Evolutionary conservation across 805 yeast genomes (phyloP).

Genomic region (Lipomyces spencermartinsiae): DNA sequence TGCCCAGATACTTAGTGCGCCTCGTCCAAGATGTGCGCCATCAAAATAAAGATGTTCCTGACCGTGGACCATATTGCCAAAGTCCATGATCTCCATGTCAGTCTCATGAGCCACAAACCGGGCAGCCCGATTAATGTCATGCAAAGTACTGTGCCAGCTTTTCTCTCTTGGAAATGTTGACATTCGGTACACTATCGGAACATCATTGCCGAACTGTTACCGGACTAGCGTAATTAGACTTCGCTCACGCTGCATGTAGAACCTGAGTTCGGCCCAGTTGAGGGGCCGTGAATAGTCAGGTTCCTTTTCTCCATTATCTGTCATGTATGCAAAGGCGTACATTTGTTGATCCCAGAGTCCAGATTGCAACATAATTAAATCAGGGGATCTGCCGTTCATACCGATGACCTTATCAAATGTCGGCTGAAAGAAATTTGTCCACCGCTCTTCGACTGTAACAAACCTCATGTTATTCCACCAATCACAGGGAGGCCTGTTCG

Average conservation of each 20-base stretch:
- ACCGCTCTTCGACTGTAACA: slow-evolving; percentile 34
- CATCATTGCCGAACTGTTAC: slow-evolving; percentile 24
- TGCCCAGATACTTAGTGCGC: slow-evolving; percentile 1
- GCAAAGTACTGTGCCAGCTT: slow-evolving; percentile 17
- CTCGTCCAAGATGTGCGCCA: slow-evolving; percentile 11
- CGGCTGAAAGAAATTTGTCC: slow-evolving; percentile 11
- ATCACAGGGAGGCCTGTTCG: slow-evolving; percentile 33
- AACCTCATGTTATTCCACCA: slow-evolving; percentile 18
- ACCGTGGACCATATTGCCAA: slow-evolving; percentile 7
- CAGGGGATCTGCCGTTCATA: slow-evolving; percentile 21
- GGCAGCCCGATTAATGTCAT: slow-evolving; percentile 19
- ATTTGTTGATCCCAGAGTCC: slow-evolving; percentile 26
- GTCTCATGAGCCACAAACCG: slow-evolving; percentile 16
- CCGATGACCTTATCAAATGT: slow-evolving; percentile 21
- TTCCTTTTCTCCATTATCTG: slow-evolving; percentile 8
- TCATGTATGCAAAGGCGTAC: slow-evolving; percentile 1
- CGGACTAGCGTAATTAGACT: slow-evolving; percentile 18
- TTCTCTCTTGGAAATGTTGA: slow-evolving; percentile 10
- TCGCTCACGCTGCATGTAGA: slow-evolving; percentile 13
- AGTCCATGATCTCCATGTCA: slow-evolving; percentile 14
- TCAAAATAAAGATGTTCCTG: slow-evolving; percentile 3
- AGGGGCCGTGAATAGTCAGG: slow-evolving; percentile 17
- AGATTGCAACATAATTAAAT: slow-evolving; percentile 23
- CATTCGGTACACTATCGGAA: slow-evolving; percentile 32
- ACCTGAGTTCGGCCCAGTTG: slow-evolving; percentile 26